Evolutionary conservation across 2,329 filamentous ascomycete genomes (phyloP), one percentile per base, ranked within the genome.

Genomic region (Pseudopithomyces chartarum): DNA sequence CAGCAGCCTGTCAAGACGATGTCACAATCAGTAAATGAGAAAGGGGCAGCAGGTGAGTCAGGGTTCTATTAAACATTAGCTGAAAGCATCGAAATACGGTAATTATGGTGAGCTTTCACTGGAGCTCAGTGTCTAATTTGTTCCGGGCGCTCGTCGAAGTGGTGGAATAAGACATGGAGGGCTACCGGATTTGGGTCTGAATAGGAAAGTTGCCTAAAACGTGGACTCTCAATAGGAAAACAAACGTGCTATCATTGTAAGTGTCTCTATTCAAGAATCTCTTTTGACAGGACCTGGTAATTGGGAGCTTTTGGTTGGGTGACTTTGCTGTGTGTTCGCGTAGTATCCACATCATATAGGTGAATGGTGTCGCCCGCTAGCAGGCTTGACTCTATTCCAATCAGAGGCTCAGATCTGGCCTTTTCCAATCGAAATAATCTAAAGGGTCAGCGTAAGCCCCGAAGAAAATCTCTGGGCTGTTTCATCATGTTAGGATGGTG

Each of bases 181-280:
- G 20, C 50, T 59, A 46, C 68, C 68, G 61, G 33, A 67, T 71
- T 66, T 45, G 68, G 71, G 65, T 68, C 54, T 74, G 69, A 73
- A 73, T 73, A 73, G 67, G 47, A 67, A 68, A 63, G 33, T n/a
- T 38, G 40, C 26, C 39, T 22, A 26, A 52, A 44, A 23, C 33
- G 46, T 13, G 45, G 61, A 26, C 44, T 47, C 12, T 70, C 60
- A 73, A 69, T 68, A 69, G 51, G 51, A 65, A 61, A 62, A 50
- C 3, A 3, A 62, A 50, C 7, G n/a, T 47, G 13, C 17, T 36
- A 19, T 22, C 3, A 55, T 54, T 45, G 65, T 53, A 63, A 60
- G 63, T 64, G 62, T 60, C 56, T 61, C 40, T 44, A 15, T 11
- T n/a, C 19, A 29, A 26, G 40, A 23, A 23, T 36, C 20, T 11